Evolutionary conservation across 495 filamentous ascomycete species (phyloP).

Genomic region (Podospora conica): DNA sequence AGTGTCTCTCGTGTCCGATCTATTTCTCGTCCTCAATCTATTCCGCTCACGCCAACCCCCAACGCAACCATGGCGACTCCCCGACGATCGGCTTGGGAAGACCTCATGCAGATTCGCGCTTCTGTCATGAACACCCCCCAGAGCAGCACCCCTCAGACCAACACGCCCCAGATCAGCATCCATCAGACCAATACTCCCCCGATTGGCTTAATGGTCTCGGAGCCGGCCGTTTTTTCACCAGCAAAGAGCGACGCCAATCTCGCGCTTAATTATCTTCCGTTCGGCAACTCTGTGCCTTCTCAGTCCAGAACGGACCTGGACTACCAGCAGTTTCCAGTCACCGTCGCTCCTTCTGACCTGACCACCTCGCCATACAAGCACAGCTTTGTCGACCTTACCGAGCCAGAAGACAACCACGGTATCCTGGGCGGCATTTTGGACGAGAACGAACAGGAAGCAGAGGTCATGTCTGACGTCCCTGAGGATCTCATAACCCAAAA

Average conservation of each 20-base stretch:
- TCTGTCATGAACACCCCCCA: too few relatives aligned
- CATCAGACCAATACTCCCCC: too few relatives aligned
- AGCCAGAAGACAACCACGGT: slow-evolving; percentile 13
- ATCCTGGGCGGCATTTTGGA: not conserved
- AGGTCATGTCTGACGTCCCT: not conserved
- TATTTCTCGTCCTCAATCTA: not conserved
- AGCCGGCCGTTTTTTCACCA: not conserved
- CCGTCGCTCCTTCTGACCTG: slow-evolving; percentile 35
- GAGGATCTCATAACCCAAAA: slow-evolving; percentile 6
- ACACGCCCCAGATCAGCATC: too few relatives aligned
- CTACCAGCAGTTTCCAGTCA: slow-evolving; percentile 21
- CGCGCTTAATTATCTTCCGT: not conserved
- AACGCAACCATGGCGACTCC: not conserved
- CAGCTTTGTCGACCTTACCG: slow-evolving; percentile 18
- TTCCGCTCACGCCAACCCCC: not conserved
- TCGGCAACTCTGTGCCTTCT: not conserved
- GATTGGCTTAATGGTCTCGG: not conserved
- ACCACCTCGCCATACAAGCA: slow-evolving; percentile 29
- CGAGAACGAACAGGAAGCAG: not conserved
- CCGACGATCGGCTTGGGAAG: not conserved
- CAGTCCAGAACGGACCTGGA: not conserved
- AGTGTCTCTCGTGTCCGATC: too few relatives aligned
- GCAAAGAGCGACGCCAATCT: not conserved
- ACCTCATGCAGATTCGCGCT: not conserved
- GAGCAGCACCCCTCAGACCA: too few relatives aligned